These are phyloP conservation scores for Fusarium liriodendri DNA, from an alignment of 2,329 filamentous ascomycete genomes.

Conservation along the genomic window DNA sequence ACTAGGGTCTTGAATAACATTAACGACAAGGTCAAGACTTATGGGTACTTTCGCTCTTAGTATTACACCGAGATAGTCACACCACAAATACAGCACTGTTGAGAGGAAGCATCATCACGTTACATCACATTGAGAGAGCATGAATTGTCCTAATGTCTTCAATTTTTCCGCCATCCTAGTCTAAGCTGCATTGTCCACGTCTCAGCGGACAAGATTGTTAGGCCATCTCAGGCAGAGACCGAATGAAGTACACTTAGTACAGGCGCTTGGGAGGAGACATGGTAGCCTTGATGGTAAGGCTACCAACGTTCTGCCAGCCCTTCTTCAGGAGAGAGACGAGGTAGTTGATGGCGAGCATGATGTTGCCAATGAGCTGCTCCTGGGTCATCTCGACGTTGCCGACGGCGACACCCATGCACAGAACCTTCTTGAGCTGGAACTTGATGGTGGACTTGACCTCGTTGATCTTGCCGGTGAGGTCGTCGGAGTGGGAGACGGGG, in stretches of 20 bases:
- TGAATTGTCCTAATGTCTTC: slow-evolving; percentile 33
- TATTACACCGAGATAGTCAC: not conserved
- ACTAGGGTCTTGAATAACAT: not conserved
- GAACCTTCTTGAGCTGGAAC: slow-evolving; percentile 99
- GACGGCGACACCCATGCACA: slow-evolving; percentile 99
- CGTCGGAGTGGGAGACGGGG: slow-evolving; percentile 95
- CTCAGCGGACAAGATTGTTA: slow-evolving; percentile 32
- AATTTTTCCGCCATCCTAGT: slow-evolving; percentile 33
- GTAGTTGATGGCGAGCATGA: slow-evolving; percentile 99
- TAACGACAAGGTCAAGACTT: not conserved
- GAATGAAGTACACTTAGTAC: slow-evolving; percentile 73
- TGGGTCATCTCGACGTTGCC: slow-evolving; percentile 98
- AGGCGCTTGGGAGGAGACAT: slow-evolving; percentile 99
- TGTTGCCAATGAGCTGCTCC: slow-evolving; percentile 97
- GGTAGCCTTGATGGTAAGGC: slow-evolving; percentile 99
- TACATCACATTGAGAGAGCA: not conserved
- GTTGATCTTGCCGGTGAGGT: slow-evolving; percentile 93
- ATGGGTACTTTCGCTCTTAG: not conserved
- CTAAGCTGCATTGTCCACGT: slow-evolving; percentile 30
- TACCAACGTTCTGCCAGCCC: slow-evolving; percentile 99
- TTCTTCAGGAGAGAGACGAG: slow-evolving; percentile 99
- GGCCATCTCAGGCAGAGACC: slow-evolving; percentile 36
- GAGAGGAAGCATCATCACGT: not conserved
- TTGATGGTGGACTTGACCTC: slow-evolving; percentile 99
- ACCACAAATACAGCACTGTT: not conserved